Conservation (phyloP, 768 basidiomycete species). For the Lentinula aciculospora region DNA sequence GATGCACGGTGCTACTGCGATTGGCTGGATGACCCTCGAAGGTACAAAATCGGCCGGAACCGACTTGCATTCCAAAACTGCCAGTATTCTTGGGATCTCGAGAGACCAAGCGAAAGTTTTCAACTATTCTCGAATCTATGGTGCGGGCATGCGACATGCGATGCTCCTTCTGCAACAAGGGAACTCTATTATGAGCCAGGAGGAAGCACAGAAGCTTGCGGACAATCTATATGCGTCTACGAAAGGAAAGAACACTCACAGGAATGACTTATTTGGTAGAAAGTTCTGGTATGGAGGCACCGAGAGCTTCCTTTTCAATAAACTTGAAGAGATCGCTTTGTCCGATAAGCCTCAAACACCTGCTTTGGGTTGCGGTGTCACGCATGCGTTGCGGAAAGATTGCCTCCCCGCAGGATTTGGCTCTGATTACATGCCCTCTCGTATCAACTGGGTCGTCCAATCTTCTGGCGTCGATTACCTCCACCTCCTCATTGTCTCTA, state of each 20-base stretch:
- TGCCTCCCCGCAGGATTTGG: slow-evolving; percentile 80
- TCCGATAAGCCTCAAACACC: slow-evolving; percentile 87
- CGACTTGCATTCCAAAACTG: slow-evolving; percentile 95
- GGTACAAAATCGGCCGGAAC: slow-evolving; percentile 94
- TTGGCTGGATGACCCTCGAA: slow-evolving; percentile 99
- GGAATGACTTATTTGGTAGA: slow-evolving; percentile 65
- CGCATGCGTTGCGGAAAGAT: slow-evolving; percentile 86
- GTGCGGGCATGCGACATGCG: slow-evolving; percentile 96
- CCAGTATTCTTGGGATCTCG: slow-evolving; percentile 85
- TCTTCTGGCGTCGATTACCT: slow-evolving; percentile 98
- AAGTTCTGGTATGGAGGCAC: slow-evolving; percentile 97
- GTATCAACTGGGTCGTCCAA: slow-evolving; percentile 99
- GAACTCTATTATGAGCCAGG: slow-evolving; percentile 71
- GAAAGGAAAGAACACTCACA: slow-evolving; percentile 86
- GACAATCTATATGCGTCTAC: slow-evolving; percentile 86
- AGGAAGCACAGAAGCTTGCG: slow-evolving; percentile 76
- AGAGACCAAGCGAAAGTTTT: slow-evolving; percentile 97
- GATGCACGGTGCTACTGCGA: slow-evolving; percentile 89
- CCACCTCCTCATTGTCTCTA: slow-evolving; percentile 91
- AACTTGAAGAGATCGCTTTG: slow-evolving; percentile 89
- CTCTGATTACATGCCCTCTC: slow-evolving; percentile 87
- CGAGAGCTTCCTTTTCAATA: slow-evolving; percentile 97
- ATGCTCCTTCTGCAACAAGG: slow-evolving; percentile 81
- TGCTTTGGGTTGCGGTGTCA: slow-evolving; percentile 90
- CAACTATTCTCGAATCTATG: slow-evolving; percentile 98